Base-by-base conservation (phyloP, 371 early-diverging fungal genomes). In the Rhizopus sp. region DNA sequence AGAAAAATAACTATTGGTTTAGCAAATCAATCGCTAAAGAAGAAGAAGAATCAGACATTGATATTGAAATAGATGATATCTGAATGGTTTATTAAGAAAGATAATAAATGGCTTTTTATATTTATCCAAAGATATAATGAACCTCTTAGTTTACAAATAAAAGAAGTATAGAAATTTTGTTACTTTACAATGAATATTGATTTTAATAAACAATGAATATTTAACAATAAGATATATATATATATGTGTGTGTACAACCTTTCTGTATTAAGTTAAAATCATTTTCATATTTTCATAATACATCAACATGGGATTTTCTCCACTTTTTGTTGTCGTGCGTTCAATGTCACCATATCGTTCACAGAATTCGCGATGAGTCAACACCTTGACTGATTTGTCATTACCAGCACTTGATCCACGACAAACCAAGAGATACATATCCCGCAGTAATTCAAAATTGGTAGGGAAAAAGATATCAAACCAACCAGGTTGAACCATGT, bases 381-480 rank as follows among this genome's bases (percentile, higher is more conserved):
- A 59, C 8, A 95, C 86, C 53, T 79, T 70, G 46, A 81, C 78
- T 1, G 61, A 64, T 53, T 74, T 78, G 38, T 72, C 77, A 53
- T 75, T 58, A 29, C 70, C 68, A 13, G 76, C 72, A 7, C 72
- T 53, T 0, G 78, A 45, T 1, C 79, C 73, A 32, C 84, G 81
- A 63, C 88, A 86, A 2, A 91, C 77, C 4, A 72, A 50, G 7
- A 78, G 61, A 72, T 98, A 95, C 76, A 97, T 77, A 31, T 87
- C 85, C 53, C 74, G 68, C 61, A 95, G 60, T 29, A 93, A 70
- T 64, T 92, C 93, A 79, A 96, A 97, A 69, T 98, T 88, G 23
- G 96, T 96, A 4, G 99, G 97, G 73, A 97, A 98, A 67, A 98
- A 95, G 33, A 97, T 96, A 69, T 98, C 98, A 69, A 96, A 97